These are phyloP conservation scores for Microdochium paspali DNA, from an alignment of 2,329 filamentous ascomycete genomes.

Conservation along the genomic window DNA sequence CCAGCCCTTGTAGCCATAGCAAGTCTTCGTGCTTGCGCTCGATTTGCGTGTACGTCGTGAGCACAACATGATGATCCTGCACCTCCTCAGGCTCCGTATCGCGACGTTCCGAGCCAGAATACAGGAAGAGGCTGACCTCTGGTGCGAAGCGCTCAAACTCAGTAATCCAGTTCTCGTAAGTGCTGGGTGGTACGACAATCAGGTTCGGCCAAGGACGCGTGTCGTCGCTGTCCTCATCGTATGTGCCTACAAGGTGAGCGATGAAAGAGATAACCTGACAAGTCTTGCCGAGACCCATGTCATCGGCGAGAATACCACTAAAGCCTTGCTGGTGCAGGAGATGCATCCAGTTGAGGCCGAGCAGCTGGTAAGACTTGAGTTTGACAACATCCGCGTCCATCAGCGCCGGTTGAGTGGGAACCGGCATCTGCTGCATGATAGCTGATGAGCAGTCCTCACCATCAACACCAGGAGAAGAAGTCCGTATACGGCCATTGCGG, in stretches of 20 bases:
- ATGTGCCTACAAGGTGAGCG: slow-evolving; percentile 67
- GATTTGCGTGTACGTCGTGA: slow-evolving; percentile 53
- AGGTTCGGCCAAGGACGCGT: slow-evolving; percentile 60
- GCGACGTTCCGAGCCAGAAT: slow-evolving; percentile 51
- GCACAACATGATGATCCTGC: slow-evolving; percentile 52
- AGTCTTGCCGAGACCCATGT: slow-evolving; percentile 96
- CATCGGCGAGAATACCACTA: slow-evolving; percentile 88
- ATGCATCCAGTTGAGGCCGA: slow-evolving; percentile 90
- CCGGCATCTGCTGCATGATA: slow-evolving; percentile 31
- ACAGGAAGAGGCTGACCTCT: slow-evolving; percentile 62
- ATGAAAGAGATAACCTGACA: slow-evolving; percentile 93
- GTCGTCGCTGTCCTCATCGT: slow-evolving; percentile 19
- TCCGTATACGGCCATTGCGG: slow-evolving; percentile 13
- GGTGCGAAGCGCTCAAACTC: slow-evolving; percentile 88
- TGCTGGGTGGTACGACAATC: slow-evolving; percentile 86
- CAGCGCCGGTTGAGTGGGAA: slow-evolving; percentile 57
- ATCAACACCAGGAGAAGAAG: background rate
- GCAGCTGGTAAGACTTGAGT: slow-evolving; percentile 89
- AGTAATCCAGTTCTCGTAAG: slow-evolving; percentile 88
- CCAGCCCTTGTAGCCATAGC: slow-evolving; percentile 35
- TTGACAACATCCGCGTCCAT: slow-evolving; percentile 63
- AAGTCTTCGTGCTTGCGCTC: slow-evolving; percentile 38
- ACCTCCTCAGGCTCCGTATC: slow-evolving; percentile 55
- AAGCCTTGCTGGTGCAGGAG: slow-evolving; percentile 71
- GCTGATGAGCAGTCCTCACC: background rate